Conservation (phyloP, 2,329 filamentous ascomycete genomes). For the Mariannaea sp. region DNA sequence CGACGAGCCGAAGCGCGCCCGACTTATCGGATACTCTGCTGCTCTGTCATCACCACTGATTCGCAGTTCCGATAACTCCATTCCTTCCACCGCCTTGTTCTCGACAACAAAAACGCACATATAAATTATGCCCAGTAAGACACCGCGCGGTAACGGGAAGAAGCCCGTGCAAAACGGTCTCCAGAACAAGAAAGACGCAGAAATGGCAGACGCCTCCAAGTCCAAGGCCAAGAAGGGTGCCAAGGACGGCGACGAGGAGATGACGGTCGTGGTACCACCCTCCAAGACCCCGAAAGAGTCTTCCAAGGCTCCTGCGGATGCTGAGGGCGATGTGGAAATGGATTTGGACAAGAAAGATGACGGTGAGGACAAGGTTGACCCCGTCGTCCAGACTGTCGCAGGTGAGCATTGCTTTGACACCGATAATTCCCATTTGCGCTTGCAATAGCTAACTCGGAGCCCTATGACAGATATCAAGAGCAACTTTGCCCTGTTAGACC, state of each 20-base stretch:
- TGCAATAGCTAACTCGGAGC: constrained; percentile 28
- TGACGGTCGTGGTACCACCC: constrained; percentile 80
- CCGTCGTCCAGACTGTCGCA: constrained; percentile 62
- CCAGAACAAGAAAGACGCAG: constrained; percentile 66
- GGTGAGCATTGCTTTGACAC: constrained; percentile 50
- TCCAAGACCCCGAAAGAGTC: constrained; percentile 67
- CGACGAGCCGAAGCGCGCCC: constrained; percentile 37
- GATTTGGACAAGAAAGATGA: constrained; percentile 60
- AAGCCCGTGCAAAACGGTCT: constrained; percentile 71
- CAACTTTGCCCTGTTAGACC: constrained; percentile 90
- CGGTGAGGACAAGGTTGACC: constrained; percentile 62
- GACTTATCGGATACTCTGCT: constrained; percentile 26
- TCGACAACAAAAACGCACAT: constrained; percentile 17
- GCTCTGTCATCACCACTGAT: constrained; percentile 28
- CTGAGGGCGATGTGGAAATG: constrained; percentile 75
- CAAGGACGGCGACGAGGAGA: constrained; percentile 76
- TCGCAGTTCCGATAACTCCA: constrained; percentile 18
- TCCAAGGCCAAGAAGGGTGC: constrained; percentile 65
- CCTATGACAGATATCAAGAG: constrained; percentile 79
- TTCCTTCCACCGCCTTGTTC: constrained; percentile 4
- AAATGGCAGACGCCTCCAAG: constrained; percentile 73
- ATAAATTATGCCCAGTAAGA: constrained; percentile 70
- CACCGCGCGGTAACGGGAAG: constrained; percentile 73
- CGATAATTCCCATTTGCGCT: not conserved
- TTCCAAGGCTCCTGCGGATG: constrained; percentile 61